phyloP scores from a whole-genome alignment of 345 rosid species.

The Excoecaria cochinchinensis region DNA sequence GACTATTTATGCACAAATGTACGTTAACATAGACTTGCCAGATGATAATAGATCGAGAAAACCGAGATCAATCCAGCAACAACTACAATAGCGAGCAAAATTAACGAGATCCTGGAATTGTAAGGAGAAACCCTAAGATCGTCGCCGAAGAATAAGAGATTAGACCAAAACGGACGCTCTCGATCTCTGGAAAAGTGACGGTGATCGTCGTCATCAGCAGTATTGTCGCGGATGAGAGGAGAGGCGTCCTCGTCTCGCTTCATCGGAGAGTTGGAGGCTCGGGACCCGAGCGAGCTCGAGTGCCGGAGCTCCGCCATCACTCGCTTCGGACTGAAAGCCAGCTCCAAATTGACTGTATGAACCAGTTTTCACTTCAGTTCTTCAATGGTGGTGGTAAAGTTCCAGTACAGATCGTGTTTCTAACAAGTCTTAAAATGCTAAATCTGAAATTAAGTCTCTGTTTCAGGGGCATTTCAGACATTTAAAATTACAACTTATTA shows the following conservation, averaged over 20 bases:
- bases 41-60: constrained; percentile 57
- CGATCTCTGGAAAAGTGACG: constrained; percentile 62
- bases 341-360: neutral
- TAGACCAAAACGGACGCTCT: constrained; percentile 70
- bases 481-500: neutral
- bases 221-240: constrained; percentile 65
- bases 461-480: neutral
- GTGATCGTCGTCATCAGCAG: constrained; percentile 41
- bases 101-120: constrained; percentile 52
- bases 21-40: constrained; percentile 44
- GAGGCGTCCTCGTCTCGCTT: constrained; percentile 82
- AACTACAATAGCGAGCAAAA: constrained; percentile 45
- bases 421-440: neutral
- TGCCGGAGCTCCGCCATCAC: constrained; percentile 94
- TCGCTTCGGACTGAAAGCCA: constrained; percentile 51
- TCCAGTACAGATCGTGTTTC: constrained; percentile 4
- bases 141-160: constrained; percentile 55
- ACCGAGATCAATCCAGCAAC: constrained; percentile 68
- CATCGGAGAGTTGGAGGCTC: constrained; percentile 80
- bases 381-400: neutral
- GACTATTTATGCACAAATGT: neutral
- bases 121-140: constrained; percentile 75
- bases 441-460: neutral
- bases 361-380: neutral
- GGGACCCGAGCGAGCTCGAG: constrained; percentile 84